A percentile compares a stretch with the other conserved stretches of the same genome.
phyloP scores from a whole-genome alignment of 257 asterid species.

The Ilex aquifolium region DNA sequence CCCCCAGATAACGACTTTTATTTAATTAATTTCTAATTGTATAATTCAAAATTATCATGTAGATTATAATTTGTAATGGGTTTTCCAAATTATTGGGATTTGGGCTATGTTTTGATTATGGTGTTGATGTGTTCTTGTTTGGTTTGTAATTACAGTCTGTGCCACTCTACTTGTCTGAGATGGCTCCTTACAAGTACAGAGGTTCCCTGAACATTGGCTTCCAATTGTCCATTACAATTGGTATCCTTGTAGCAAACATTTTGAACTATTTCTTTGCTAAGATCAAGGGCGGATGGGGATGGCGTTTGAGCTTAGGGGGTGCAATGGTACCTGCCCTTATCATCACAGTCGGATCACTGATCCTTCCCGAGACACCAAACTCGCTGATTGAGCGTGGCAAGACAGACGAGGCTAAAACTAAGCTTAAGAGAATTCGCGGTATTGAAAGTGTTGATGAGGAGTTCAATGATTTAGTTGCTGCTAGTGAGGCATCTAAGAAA shows the following conservation, averaged over 20 bases:
- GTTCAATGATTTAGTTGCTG: neutral
- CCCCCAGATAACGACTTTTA: too few relatives aligned
- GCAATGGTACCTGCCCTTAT: neutral
- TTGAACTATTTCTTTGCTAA: too few relatives aligned
- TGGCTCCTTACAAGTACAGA: too few relatives aligned
- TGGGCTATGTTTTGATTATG: neutral
- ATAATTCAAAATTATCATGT: too few relatives aligned
- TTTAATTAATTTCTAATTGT: neutral
- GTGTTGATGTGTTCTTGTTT: neutral
- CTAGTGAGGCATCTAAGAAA: neutral
- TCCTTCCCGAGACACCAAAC: constrained; percentile 1
- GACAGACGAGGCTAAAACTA: neutral
- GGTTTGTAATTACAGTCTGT: constrained; percentile 30
- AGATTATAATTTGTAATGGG: too few relatives aligned
- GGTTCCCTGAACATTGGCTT: too few relatives aligned
- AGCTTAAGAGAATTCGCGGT: neutral
- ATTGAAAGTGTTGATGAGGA: neutral
- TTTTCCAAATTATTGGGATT: too few relatives aligned
- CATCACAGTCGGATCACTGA: neutral
- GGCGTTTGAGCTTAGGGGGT: too few relatives aligned
- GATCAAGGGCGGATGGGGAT: too few relatives aligned
- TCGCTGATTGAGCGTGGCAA: neutral
- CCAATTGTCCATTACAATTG: too few relatives aligned
- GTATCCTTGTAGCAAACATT: too few relatives aligned
- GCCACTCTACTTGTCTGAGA: too few relatives aligned